Conservation (phyloP, 2,329 filamentous ascomycete species). For the Xylariaceae sp. region DNA sequence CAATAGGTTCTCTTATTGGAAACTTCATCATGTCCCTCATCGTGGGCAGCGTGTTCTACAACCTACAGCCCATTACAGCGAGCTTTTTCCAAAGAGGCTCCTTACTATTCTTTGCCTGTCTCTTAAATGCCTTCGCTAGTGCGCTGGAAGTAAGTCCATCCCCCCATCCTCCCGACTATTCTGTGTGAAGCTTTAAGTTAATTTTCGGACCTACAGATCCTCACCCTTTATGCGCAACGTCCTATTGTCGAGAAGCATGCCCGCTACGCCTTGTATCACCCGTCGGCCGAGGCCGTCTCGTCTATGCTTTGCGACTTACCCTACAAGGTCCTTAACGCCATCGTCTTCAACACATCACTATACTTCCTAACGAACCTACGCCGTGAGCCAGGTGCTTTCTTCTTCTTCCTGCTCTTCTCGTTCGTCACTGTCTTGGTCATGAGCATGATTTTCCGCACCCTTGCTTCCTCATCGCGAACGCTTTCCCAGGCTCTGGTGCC, state of each 20-base stretch:
- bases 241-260: slow-evolving; percentile 91
- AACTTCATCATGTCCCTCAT: slow-evolving; percentile 81
- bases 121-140: slow-evolving; percentile 84
- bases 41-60: slow-evolving; percentile 81
- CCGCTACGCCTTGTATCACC: slow-evolving; percentile 87
- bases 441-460: slow-evolving; percentile 86
- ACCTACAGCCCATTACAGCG: slow-evolving; percentile 66
- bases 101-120: slow-evolving; percentile 84
- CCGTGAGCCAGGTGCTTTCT: slow-evolving; percentile 76
- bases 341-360: slow-evolving; percentile 78
- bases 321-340: slow-evolving; percentile 75
- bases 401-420: slow-evolving; percentile 81
- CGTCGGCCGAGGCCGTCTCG: slow-evolving; percentile 83
- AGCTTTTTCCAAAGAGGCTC: slow-evolving; percentile 83
- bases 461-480: slow-evolving; percentile 77
- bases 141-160: slow-evolving; percentile 68
- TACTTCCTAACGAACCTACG: slow-evolving; percentile 90
- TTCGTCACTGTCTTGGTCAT: slow-evolving; percentile 77
- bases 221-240: slow-evolving; percentile 86
- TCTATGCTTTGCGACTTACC: slow-evolving; percentile 89
- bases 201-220: slow-evolving; percentile 58
- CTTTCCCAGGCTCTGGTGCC: slow-evolving; percentile 68
- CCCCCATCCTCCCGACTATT: background rate
- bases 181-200: slow-evolving; percentile 23
- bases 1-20: slow-evolving; percentile 69